Conservation (phyloP, 306 rosid species). For the Fagus sylvatica region DNA sequence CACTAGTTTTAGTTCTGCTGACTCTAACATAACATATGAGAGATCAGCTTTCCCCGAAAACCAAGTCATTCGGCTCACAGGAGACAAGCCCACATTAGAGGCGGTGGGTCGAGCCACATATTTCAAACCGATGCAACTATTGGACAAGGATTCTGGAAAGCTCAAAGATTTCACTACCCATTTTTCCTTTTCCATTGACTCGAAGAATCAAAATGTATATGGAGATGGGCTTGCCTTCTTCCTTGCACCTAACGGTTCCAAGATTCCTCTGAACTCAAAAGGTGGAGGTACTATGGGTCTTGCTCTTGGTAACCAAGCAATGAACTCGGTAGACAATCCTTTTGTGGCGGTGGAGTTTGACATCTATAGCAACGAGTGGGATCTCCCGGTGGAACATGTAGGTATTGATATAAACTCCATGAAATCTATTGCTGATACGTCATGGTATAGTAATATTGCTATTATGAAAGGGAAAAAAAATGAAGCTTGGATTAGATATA, state of each 20-base stretch:
- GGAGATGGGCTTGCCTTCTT: conserved; percentile 52
- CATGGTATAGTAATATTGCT: conserved; percentile 29
- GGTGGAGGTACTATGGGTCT: conserved; percentile 54
- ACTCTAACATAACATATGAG: conserved; percentile 6
- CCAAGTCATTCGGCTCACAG: conserved; percentile 25
- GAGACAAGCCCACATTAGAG: conserved; percentile 6
- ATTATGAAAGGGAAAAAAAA: conserved; percentile 17
- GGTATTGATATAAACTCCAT: conserved; percentile 46
- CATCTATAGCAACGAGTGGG: conserved; percentile 10
- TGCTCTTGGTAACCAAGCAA: conserved; percentile 2
- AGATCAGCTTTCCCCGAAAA: background rate
- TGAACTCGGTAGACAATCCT: conserved; percentile 19
- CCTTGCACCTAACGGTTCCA: conserved; percentile 35
- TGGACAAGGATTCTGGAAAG: conserved; percentile 36
- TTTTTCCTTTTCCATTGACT: conserved; percentile 39
- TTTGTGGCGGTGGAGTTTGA: conserved; percentile 61
- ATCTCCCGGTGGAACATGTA: conserved; percentile 34
- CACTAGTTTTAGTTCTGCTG: conserved; percentile 12
- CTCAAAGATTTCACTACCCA: conserved; percentile 47
- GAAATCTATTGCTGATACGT: conserved; percentile 16
- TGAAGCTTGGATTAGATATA: conserved; percentile 37
- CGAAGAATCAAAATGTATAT: background rate
- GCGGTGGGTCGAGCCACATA: conserved; percentile 40
- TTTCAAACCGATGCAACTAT: conserved; percentile 24
- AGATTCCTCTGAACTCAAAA: conserved; percentile 11